These are phyloP conservation scores for Venturia effusa DNA, from an alignment of 2,329 filamentous ascomycete species.

Conservation along the genomic window DNA sequence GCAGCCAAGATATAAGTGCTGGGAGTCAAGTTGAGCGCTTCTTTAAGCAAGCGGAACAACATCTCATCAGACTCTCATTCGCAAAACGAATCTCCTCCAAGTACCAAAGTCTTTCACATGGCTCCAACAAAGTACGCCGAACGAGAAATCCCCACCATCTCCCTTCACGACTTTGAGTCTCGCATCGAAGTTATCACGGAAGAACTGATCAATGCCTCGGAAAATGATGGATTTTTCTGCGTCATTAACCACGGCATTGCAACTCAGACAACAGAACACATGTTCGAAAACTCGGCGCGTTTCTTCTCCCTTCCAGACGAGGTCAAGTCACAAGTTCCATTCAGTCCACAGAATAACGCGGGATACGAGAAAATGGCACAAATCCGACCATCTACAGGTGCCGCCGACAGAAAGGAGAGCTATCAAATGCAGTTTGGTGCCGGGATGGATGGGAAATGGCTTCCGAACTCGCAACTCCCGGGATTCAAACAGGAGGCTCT, in stretches of 20 bases:
- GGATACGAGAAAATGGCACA: slow-evolving; percentile 52
- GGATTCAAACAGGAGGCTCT: slow-evolving; percentile 37
- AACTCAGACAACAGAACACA: slow-evolving; percentile 36
- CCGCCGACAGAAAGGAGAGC: slow-evolving; percentile 49
- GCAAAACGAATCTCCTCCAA: background rate
- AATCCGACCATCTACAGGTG: slow-evolving; percentile 48
- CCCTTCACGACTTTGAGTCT: slow-evolving; percentile 40
- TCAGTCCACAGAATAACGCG: slow-evolving; percentile 40
- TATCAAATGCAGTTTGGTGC: slow-evolving; percentile 53
- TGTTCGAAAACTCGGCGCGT: slow-evolving; percentile 39
- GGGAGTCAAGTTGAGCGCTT: background rate
- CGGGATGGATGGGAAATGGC: slow-evolving; percentile 43
- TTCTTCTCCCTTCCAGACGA: slow-evolving; percentile 46
- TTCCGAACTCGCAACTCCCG: slow-evolving; percentile 36
- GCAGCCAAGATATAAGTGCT: background rate
- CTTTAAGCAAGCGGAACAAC: background rate
- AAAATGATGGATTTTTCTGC: slow-evolving; percentile 51
- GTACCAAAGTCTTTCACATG: background rate
- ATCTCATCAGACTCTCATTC: background rate
- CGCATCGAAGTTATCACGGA: slow-evolving; percentile 44
- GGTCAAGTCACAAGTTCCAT: slow-evolving; percentile 44
- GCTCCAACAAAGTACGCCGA: slow-evolving; percentile 10
- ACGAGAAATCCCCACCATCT: slow-evolving; percentile 28
- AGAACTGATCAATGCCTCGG: slow-evolving; percentile 42
- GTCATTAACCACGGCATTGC: slow-evolving; percentile 46